These are phyloP conservation scores for Lentinula aciculospora DNA, from an alignment of 768 basidiomycete species.

Conservation along the genomic window DNA sequence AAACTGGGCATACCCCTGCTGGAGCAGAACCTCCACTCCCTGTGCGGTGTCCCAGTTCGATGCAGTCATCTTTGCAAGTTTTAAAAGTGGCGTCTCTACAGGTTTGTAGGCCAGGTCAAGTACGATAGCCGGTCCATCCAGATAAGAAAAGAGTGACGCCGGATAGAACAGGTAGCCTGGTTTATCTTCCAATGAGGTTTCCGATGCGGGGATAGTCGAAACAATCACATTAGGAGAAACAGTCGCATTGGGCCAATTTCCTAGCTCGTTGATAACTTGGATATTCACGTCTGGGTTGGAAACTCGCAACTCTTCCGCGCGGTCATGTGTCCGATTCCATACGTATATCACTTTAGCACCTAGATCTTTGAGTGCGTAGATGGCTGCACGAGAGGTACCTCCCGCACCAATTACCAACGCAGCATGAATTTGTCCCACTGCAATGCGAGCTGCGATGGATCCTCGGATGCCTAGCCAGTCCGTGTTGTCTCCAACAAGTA, in stretches of 20 bases:
- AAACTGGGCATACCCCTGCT: constrained; percentile 87
- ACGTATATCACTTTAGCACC: constrained; percentile 72
- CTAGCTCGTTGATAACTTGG: constrained; percentile 53
- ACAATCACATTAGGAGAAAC: constrained; percentile 69
- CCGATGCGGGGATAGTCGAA: constrained; percentile 81
- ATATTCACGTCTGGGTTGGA: constrained; percentile 66
- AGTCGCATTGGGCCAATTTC: constrained; percentile 38
- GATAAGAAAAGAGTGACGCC: constrained; percentile 47
- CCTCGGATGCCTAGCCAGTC: constrained; percentile 89
- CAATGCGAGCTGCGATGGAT: constrained; percentile 39
- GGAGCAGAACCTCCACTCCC: constrained; percentile 80
- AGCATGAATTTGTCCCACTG: constrained; percentile 33
- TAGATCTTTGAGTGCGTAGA: constrained; percentile 77
- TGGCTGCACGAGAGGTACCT: constrained; percentile 90
- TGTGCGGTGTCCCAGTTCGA: constrained; percentile 64
- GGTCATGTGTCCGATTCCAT: constrained; percentile 76
- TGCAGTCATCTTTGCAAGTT: constrained; percentile 49
- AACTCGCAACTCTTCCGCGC: constrained; percentile 63
- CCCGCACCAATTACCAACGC: constrained; percentile 92
- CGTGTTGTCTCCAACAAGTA: constrained; percentile 90
- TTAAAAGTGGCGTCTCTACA: constrained; percentile 73
- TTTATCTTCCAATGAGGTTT: constrained; percentile 31
- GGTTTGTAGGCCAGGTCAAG: constrained; percentile 97
- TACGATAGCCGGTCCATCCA: constrained; percentile 52
- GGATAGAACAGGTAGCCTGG: constrained; percentile 46